Conservation (phyloP, 139 green algal genomes). For the Dunaliella sp. region DNA sequence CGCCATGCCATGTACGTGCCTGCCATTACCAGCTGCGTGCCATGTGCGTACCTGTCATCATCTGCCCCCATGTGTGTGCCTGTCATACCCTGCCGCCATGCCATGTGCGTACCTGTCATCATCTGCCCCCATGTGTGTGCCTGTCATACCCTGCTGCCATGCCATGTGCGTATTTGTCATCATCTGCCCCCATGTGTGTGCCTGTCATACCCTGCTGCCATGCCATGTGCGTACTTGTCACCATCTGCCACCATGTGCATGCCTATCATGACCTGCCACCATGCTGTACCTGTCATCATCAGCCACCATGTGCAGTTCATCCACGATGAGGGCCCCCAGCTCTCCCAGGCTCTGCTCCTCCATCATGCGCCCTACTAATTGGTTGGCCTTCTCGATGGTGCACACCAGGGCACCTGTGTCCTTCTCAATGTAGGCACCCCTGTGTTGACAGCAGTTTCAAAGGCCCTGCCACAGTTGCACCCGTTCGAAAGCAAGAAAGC, state of each 20-base stretch:
- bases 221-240: not conserved
- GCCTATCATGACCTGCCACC: not conserved
- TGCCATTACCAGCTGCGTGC: no score
- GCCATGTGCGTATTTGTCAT: no score
- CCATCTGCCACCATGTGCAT: not conserved
- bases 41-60: no score
- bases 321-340: constrained; percentile 75
- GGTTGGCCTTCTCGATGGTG: constrained; percentile 91
- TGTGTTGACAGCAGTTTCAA: not conserved
- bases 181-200: no score
- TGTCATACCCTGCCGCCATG: no score
- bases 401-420: constrained; percentile 62
- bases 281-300: constrained; percentile 27
- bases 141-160: no score
- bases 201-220: no score
- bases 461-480: not conserved
- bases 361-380: constrained; percentile 67
- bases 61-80: no score
- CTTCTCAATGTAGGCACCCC: not conserved
- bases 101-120: no score
- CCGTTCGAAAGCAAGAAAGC: not conserved
- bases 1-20: no score
- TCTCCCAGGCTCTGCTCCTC: constrained; percentile 67
- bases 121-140: no score
- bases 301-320: constrained; percentile 90